A percentile compares a stretch with the other conserved stretches of the same genome.
Conservation (phyloP, 495 filamentous ascomycete genomes). For the Gamarada debralockiae region DNA sequence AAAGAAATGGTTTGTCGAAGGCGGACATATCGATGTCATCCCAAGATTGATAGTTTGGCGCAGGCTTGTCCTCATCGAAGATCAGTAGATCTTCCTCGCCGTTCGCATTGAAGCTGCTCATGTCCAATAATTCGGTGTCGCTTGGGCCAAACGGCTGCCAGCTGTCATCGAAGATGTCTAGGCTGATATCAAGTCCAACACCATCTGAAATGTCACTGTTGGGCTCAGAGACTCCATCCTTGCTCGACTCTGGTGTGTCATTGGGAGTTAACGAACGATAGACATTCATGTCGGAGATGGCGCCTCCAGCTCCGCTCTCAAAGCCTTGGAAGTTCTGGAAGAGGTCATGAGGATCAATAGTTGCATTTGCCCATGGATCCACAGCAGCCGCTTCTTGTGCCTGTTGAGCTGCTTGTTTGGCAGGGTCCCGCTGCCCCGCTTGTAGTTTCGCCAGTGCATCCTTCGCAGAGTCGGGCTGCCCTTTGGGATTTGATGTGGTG, state of each 20-base stretch:
- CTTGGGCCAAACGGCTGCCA: constrained; percentile 34
- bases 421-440: constrained; percentile 12
- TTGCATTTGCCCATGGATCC: constrained; percentile 34
- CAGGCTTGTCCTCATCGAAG: constrained; percentile 16
- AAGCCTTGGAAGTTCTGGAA: constrained; percentile 30
- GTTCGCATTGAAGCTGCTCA: constrained; percentile 31
- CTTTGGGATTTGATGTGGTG: constrained; percentile 1
- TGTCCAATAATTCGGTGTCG: constrained; percentile 32
- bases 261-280: constrained; percentile 49
- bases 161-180: constrained; percentile 36
- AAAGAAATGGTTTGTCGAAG: constrained; percentile 37
- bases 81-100: constrained; percentile 22
- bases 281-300: constrained; percentile 41
- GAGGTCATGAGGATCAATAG: constrained; percentile 25
- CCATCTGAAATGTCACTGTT: constrained; percentile 51
- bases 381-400: constrained; percentile 18
- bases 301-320: constrained; percentile 34
- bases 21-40: constrained; percentile 33
- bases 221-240: constrained; percentile 47
- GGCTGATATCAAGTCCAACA: constrained; percentile 28
- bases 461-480: constrained; percentile 4
- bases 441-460: constrained; percentile 18
- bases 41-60: constrained; percentile 20
- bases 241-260: constrained; percentile 53
- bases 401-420: not conserved